Conservation (phyloP, 2,329 filamentous ascomycete species). For the Tolypocladium nubicola region DNA sequence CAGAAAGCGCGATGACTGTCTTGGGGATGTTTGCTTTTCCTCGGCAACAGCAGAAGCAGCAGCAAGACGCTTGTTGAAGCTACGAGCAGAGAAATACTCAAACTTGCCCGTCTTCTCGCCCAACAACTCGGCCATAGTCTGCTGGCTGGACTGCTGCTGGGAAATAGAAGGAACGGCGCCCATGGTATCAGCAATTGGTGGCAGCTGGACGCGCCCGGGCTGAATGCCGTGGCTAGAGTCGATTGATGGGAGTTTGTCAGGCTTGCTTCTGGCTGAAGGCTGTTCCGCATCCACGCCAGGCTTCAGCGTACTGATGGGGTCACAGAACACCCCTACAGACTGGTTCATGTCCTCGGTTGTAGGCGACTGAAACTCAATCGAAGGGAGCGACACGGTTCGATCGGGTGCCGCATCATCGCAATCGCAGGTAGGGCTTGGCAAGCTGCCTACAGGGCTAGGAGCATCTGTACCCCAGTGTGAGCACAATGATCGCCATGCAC, state of each 20-base stretch:
- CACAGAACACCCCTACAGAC: not conserved
- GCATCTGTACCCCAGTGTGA: not conserved
- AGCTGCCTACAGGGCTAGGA: not conserved
- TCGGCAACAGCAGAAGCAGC: not conserved
- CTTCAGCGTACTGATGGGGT: not conserved
- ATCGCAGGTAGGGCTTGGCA: not conserved
- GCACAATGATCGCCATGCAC: not conserved
- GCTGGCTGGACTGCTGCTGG: not conserved
- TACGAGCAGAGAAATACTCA: slow-evolving; percentile 6
- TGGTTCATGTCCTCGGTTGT: not conserved
- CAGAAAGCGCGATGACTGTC: not conserved
- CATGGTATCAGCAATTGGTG: slow-evolving; percentile 7
- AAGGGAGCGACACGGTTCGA: not conserved
- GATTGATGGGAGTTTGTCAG: not conserved
- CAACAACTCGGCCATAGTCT: slow-evolving; percentile 15
- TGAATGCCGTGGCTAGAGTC: not conserved
- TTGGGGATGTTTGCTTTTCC: not conserved
- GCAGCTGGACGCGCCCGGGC: not conserved
- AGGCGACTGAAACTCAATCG: not conserved
- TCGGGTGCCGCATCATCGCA: not conserved
- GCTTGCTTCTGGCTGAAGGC: too few species aligned
- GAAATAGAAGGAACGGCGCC: not conserved
- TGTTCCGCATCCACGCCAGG: not conserved
- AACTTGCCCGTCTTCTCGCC: slow-evolving; percentile 25
- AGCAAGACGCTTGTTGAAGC: not conserved